These are phyloP conservation scores for Malassezia caprae DNA, from an alignment of 1,284 basidiomycete genomes.

Conservation along the genomic window DNA sequence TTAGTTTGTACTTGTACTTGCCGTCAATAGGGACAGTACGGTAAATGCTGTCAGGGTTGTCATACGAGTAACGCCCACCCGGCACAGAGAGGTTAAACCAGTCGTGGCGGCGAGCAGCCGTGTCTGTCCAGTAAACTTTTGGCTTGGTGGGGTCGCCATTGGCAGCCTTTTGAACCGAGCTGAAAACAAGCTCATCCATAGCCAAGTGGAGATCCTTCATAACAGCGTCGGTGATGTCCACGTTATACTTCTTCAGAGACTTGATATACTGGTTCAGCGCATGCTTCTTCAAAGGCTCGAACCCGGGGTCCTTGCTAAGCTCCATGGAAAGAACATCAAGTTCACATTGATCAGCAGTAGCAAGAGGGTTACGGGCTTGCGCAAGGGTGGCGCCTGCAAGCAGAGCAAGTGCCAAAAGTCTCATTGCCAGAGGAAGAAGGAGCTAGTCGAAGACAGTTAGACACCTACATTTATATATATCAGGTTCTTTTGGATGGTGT, in stretches of 20 bases:
- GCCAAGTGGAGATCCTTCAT: conserved; percentile 5
- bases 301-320: background rate
- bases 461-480: background rate
- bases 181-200: conserved; percentile 17
- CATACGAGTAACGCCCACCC: conserved; percentile 17
- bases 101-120: conserved; percentile 9
- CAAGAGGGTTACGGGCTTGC: conserved; percentile 9
- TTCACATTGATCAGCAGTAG: conserved; percentile 10
- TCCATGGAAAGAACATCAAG: conserved; percentile 5
- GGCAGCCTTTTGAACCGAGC: conserved; percentile 12
- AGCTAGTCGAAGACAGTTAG: background rate
- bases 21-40: conserved; percentile 10
- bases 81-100: conserved; percentile 11
- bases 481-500: background rate
- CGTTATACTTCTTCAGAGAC: conserved; percentile 10
- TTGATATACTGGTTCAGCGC: conserved; percentile 9
- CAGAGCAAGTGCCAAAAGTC: background rate
- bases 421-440: background rate
- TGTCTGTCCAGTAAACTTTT: conserved; percentile 15
- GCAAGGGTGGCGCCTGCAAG: background rate
- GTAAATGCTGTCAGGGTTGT: conserved; percentile 19
- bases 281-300: background rate
- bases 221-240: background rate
- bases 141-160: conserved; percentile 12
- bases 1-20: conserved; percentile 14